Evolutionary conservation across 495 filamentous ascomycete genomes (phyloP).

Genomic region (Xylaria bambusicola): DNA sequence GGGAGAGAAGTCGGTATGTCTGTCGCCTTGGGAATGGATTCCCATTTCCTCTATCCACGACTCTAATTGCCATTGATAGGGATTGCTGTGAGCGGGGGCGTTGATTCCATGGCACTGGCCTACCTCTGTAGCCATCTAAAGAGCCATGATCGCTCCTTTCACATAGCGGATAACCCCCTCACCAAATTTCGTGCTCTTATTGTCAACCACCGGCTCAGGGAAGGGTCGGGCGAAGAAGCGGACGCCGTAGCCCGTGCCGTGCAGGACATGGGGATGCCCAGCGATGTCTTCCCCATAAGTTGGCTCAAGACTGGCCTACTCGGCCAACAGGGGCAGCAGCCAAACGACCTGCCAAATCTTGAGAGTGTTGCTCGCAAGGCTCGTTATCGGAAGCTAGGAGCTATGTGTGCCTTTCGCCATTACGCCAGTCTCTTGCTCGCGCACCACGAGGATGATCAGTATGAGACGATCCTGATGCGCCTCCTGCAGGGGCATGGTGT

Average conservation of each 20-base stretch:
- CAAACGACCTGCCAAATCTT: slow-evolving; percentile 58
- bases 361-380: slow-evolving; percentile 77
- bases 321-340: slow-evolving; percentile 22
- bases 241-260: slow-evolving; percentile 58
- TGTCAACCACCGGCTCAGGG: slow-evolving; percentile 75
- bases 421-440: slow-evolving; percentile 67
- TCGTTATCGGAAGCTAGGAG: slow-evolving; percentile 70
- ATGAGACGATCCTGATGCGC: slow-evolving; percentile 83
- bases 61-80: slow-evolving; percentile 46
- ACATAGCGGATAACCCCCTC: slow-evolving; percentile 38
- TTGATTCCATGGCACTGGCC: slow-evolving; percentile 94
- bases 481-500: slow-evolving; percentile 61
- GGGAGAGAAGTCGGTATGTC: slow-evolving; percentile 39
- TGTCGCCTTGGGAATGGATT: slow-evolving; percentile 1
- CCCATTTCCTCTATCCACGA: neutral
- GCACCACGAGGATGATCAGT: slow-evolving; percentile 84
- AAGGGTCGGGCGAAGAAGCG: slow-evolving; percentile 70
- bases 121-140: slow-evolving; percentile 58
- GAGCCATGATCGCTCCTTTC: slow-evolving; percentile 27
- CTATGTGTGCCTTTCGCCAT: slow-evolving; percentile 50
- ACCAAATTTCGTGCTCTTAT: slow-evolving; percentile 63
- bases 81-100: slow-evolving; percentile 87
- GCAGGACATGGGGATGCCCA: slow-evolving; percentile 29
- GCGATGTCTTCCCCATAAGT: slow-evolving; percentile 28
- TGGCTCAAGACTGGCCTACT: slow-evolving; percentile 33